Evolutionary conservation across 345 rosid genomes (phyloP).

Genomic region (Eucalyptus cloeziana): DNA sequence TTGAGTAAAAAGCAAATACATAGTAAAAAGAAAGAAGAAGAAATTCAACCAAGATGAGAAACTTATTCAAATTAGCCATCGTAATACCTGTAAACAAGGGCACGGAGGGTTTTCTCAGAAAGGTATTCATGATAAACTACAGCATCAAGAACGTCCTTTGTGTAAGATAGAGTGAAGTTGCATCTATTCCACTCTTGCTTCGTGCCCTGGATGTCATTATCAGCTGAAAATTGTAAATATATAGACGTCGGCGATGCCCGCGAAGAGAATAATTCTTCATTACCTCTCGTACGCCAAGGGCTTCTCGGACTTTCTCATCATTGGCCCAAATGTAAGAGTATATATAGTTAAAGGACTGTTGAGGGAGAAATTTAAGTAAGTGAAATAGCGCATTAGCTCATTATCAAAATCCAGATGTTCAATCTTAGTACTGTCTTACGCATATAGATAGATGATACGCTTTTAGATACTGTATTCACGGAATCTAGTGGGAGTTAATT

Average conservation of each 20-base stretch:
- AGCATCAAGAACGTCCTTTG: not conserved
- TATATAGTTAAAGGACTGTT: not conserved
- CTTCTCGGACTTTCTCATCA: constrained; percentile 10
- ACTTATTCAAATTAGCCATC: not conserved
- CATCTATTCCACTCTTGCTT: constrained; percentile 6
- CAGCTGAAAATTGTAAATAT: not conserved
- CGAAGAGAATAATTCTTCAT: not conserved
- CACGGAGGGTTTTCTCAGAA: not conserved
- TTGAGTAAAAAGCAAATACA: not conserved
- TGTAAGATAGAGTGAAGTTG: constrained; percentile 1
- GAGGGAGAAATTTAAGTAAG: not conserved
- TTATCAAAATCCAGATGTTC: not conserved
- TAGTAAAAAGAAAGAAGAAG: not conserved
- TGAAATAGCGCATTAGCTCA: not conserved
- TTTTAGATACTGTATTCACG: not conserved
- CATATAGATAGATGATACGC: not conserved
- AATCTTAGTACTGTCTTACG: not conserved
- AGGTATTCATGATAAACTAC: constrained; percentile 4
- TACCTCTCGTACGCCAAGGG: constrained; percentile 16
- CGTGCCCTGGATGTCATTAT: not conserved
- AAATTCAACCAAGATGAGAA: not conserved
- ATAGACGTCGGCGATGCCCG: not conserved
- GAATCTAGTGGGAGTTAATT: not conserved
- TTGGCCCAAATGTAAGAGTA: constrained; percentile 17
- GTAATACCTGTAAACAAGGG: constrained; percentile 6